These are phyloP conservation scores for Heterobasidion parviporum DNA, from an alignment of 1,284 basidiomycete species.

Conservation along the genomic window DNA sequence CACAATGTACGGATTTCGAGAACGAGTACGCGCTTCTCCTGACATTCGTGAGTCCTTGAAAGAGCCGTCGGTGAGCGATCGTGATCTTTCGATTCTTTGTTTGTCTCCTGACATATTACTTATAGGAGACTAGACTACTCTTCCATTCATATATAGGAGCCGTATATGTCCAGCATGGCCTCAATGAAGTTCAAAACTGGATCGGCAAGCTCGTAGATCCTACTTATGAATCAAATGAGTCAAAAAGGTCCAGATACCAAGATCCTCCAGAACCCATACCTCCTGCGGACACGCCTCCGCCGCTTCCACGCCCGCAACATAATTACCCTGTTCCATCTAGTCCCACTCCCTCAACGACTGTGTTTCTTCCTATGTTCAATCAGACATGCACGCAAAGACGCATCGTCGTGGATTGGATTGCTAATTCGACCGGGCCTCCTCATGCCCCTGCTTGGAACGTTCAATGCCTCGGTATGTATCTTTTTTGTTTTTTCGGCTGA, in stretches of 20 bases:
- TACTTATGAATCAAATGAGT: constrained; percentile 16
- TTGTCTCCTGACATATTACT: constrained; percentile 6
- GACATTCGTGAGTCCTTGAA: constrained; percentile 19
- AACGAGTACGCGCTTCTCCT: constrained; percentile 49
- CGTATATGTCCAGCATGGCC: constrained; percentile 47
- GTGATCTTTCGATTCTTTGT: neutral
- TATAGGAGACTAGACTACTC: constrained; percentile 47
- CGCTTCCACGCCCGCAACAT: constrained; percentile 22
- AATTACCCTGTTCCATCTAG: neutral
- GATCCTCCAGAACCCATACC: constrained; percentile 7
- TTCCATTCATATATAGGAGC: constrained; percentile 65
- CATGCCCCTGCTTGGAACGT: constrained; percentile 62
- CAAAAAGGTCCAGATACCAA: neutral
- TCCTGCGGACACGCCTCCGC: constrained; percentile 20
- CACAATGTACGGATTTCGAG: constrained; percentile 43
- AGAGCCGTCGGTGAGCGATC: constrained; percentile 1
- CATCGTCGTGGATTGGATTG: constrained; percentile 49
- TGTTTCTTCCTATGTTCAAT: constrained; percentile 38
- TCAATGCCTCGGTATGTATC: constrained; percentile 35
- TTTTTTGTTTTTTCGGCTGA: no score
- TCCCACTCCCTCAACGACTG: constrained; percentile 8
- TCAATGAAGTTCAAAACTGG: constrained; percentile 47
- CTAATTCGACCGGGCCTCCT: constrained; percentile 49
- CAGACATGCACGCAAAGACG: constrained; percentile 60
- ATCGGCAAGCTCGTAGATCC: constrained; percentile 43